These are phyloP conservation scores for Candida ascalaphidarum DNA, from an alignment of 805 yeast species.

Conservation along the genomic window DNA sequence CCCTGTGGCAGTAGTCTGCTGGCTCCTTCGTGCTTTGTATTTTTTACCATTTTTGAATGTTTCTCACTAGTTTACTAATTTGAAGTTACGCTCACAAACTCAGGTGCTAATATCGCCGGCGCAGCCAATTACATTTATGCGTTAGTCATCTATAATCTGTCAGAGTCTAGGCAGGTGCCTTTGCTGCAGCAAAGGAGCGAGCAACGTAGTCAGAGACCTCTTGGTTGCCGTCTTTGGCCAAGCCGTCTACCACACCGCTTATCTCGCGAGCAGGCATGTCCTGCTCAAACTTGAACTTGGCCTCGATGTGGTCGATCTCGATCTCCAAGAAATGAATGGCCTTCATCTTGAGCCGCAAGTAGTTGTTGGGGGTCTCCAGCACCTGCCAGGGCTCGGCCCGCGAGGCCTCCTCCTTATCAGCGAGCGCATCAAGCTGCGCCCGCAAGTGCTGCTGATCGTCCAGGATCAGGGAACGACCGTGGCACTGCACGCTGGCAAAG, in stretches of 20 bases:
- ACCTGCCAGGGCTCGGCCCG: slow-evolving; percentile 44
- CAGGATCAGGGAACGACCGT: slow-evolving; percentile 40
- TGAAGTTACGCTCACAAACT: too few species aligned
- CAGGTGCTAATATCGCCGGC: too few species aligned
- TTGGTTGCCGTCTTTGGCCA: slow-evolving; percentile 24
- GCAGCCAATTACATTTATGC: too few species aligned
- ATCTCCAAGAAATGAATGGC: slow-evolving; percentile 51
- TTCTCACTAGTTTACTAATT: too few species aligned
- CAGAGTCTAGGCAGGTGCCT: too few species aligned
- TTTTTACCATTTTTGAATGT: too few species aligned
- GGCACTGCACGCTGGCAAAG: slow-evolving; percentile 47
- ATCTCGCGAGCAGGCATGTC: slow-evolving; percentile 33
- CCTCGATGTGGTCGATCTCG: slow-evolving; percentile 36
- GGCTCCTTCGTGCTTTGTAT: too few species aligned
- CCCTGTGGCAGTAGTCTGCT: too few species aligned
- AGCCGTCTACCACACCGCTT: slow-evolving; percentile 44
- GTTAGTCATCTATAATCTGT: too few species aligned
- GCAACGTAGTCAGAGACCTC: slow-evolving; percentile 22
- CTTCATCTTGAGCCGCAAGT: slow-evolving; percentile 33
- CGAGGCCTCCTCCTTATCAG: slow-evolving; percentile 38
- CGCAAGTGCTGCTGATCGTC: slow-evolving; percentile 40
- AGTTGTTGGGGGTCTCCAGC: slow-evolving; percentile 46
- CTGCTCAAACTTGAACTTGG: slow-evolving; percentile 56
- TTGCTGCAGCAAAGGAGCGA: too few species aligned
- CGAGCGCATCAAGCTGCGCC: slow-evolving; percentile 34